These are phyloP conservation scores for Kodamaea leandrae DNA, from an alignment of 805 yeast species.

Conservation along the genomic window DNA sequence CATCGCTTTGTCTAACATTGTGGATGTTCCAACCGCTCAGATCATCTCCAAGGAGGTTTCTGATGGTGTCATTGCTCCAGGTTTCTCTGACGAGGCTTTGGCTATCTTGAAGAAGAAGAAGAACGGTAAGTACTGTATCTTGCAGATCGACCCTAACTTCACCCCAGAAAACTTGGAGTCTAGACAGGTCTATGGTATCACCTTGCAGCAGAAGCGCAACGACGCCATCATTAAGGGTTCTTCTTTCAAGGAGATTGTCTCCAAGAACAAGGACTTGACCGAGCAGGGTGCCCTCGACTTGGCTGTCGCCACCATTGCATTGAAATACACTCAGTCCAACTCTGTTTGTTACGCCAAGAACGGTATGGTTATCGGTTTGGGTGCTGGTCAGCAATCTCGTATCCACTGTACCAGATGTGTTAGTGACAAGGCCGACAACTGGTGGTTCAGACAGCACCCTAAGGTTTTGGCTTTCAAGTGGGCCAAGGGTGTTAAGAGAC, in stretches of 20 bases:
- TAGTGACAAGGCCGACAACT: conserved; percentile 98
- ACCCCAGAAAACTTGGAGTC: conserved; percentile 79
- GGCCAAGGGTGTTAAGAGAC: conserved; percentile 98
- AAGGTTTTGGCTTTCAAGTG: conserved; percentile 87
- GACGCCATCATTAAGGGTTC: conserved; percentile 92
- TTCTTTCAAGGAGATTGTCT: conserved; percentile 88
- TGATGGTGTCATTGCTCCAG: conserved; percentile 99
- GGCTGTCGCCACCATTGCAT: conserved; percentile 95
- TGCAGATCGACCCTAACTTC: conserved; percentile 94
- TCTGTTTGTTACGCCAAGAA: conserved; percentile 97
- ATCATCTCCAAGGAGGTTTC: conserved; percentile 96
- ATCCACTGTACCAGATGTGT: conserved; percentile 99
- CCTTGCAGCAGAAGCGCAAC: conserved; percentile 94
- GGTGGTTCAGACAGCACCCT: conserved; percentile 99
- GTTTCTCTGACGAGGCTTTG: conserved; percentile 88
- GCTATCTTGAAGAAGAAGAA: conserved; percentile 87
- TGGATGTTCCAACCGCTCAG: conserved; percentile 93
- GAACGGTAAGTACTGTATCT: conserved; percentile 94
- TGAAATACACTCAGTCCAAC: conserved; percentile 97
- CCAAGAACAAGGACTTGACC: conserved; percentile 79
- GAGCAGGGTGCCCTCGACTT: conserved; percentile 92
- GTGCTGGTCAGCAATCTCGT: conserved; percentile 99
- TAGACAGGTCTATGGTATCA: conserved; percentile 94
- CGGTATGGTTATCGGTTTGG: conserved; percentile 99
- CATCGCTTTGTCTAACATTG: conserved; percentile 95